These are phyloP conservation scores for Colletotrichum eleusines DNA, from an alignment of 2,329 filamentous ascomycete species.

Conservation along the genomic window DNA sequence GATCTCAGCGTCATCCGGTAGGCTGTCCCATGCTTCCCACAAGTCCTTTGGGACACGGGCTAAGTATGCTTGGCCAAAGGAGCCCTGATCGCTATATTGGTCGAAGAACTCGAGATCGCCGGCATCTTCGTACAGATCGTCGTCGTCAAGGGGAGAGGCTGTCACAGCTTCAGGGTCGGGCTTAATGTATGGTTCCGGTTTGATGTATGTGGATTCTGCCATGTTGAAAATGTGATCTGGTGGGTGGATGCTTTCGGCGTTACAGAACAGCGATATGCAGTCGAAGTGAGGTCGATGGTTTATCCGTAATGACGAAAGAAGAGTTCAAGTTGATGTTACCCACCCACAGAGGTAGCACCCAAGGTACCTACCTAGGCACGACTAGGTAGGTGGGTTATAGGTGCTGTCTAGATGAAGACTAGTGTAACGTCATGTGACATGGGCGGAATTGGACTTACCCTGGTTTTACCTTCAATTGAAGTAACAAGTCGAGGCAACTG, in stretches of 20 bases:
- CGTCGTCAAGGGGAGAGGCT: constrained; percentile 65
- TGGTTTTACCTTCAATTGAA: neutral
- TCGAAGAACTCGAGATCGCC: constrained; percentile 70
- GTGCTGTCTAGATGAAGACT: constrained; percentile 4
- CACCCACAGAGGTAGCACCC: neutral
- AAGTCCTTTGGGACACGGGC: constrained; percentile 83
- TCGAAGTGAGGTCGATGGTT: neutral
- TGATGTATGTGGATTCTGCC: constrained; percentile 44
- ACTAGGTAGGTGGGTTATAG: too few relatives aligned
- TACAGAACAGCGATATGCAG: neutral
- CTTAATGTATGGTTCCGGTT: constrained; percentile 57
- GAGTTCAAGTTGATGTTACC: neutral
- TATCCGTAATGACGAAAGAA: constrained; percentile 27
- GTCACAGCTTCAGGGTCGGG: constrained; percentile 59
- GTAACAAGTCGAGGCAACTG: too few relatives aligned
- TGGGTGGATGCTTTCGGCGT: neutral
- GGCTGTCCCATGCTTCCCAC: constrained; percentile 81
- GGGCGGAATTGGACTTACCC: too few relatives aligned
- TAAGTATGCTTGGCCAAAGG: constrained; percentile 66
- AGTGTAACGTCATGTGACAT: constrained; percentile 26
- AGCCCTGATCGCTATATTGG: constrained; percentile 48
- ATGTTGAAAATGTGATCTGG: constrained; percentile 14
- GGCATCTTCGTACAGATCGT: constrained; percentile 75
- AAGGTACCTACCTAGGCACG: neutral
- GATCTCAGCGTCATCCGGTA: constrained; percentile 86